Evolutionary conservation across 257 asterid genomes (phyloP).

Genomic region (Rehmannia glutinosa): DNA sequence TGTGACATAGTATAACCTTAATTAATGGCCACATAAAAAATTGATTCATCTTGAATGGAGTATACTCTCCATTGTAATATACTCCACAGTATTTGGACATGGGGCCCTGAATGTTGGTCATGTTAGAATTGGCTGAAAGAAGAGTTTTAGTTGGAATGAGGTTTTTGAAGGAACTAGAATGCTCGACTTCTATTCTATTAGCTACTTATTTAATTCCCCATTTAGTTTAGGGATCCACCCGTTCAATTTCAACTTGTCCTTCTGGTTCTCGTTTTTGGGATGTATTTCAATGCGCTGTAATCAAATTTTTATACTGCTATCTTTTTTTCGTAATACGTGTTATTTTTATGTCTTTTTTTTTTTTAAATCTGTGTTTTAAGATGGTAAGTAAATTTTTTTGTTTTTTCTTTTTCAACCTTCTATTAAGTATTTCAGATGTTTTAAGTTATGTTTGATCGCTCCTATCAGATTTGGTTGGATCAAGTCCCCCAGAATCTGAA

Average conservation of each 20-base stretch:
- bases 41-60: too few species aligned
- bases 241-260: background rate
- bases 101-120: too few species aligned
- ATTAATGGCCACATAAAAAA: too few species aligned
- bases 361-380: too few species aligned
- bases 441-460: background rate
- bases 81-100: too few species aligned
- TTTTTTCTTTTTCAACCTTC: too few species aligned
- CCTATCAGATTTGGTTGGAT: background rate
- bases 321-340: background rate
- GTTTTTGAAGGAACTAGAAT: too few species aligned
- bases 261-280: background rate
- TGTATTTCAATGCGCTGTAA: background rate
- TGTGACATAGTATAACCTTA: too few species aligned
- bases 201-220: background rate
- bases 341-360: background rate
- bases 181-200: background rate
- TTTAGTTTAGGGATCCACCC: background rate
- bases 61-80: too few species aligned
- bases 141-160: too few species aligned
- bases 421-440: background rate
- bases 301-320: background rate
- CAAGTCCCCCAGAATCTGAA: background rate
- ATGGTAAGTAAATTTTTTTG: slow-evolving; percentile 10
- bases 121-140: too few species aligned